Conservation (phyloP, 768 basidiomycete genomes). For the Brasilioporus rufonigricans region DNA sequence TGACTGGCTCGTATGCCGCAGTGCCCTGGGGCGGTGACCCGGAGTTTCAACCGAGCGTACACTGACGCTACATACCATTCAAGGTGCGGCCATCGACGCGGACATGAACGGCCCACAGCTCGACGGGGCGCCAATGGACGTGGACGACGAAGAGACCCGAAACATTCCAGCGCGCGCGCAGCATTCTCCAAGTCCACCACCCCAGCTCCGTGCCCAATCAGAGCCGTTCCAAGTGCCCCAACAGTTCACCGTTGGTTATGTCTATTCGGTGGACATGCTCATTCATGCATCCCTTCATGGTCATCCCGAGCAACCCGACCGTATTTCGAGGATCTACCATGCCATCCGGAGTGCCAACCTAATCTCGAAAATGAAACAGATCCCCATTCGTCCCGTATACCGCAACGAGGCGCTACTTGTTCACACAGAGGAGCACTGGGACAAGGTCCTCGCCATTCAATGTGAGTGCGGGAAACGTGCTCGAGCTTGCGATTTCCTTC, state of each 20-base stretch:
- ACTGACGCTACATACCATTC: background rate
- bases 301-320: constrained; percentile 75
- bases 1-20: too few species aligned
- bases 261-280: constrained; percentile 87
- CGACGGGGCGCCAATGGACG: constrained; percentile 26
- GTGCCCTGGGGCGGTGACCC: background rate
- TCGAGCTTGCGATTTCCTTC: constrained; percentile 3
- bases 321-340: constrained; percentile 76
- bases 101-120: constrained; percentile 19
- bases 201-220: constrained; percentile 26
- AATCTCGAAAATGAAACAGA: constrained; percentile 67
- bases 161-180: background rate
- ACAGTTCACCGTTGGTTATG: constrained; percentile 64
- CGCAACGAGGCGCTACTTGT: constrained; percentile 84
- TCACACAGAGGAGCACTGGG: constrained; percentile 90
- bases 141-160: constrained; percentile 21
- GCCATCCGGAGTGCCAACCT: constrained; percentile 59
- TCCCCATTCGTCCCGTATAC: constrained; percentile 72
- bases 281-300: constrained; percentile 65
- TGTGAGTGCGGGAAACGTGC: constrained; percentile 48
- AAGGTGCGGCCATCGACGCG: background rate
- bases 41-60: constrained; percentile 20
- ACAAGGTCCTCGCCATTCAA: constrained; percentile 80
- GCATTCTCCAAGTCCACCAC: constrained; percentile 20
- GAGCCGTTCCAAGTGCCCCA: constrained; percentile 29